Evolutionary conservation across 2,329 filamentous ascomycete species (phyloP), one percentile per base, ranked within the genome.

Genomic region (Aspergillus candidus): DNA sequence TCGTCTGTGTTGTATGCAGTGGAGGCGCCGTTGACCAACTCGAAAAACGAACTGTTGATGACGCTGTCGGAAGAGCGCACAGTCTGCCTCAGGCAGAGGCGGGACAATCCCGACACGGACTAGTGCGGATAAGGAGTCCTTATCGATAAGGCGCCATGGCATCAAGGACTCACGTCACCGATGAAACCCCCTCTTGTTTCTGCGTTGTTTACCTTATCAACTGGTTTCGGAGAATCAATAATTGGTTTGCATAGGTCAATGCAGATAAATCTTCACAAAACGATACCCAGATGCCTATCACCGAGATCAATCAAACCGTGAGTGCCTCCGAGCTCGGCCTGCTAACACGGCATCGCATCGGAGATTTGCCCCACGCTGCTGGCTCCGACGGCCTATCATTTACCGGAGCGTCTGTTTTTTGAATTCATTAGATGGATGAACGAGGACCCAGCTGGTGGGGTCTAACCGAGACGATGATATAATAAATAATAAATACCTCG

Each of bases 141-240:
- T 57, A 57, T 58, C 55, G 54, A 58, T 58, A 58, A 56, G 47
- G 37, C 22, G 22, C 22, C 2, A 27, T 27, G 22, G 22, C 22
- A 27, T 27, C 22, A 27, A 27, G 22, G 22, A 27, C 7, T 27
- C 22, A 27, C 22, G 22, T 27, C 22, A 27, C 22, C 8, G 7
- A 27, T 6, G 22, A 27, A 2, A 27, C 10, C 22, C 22, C 6
- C 22, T 27, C 22, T 2, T 27, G 22, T 27, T 7, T 27, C 22
- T 27, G 3, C 22, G 6, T 27, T 3, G 6, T 6, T 27, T 27
- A 27, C 8, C 5, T 10, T 27, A 27, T 27, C 6, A 36, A 18
- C 6, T 7, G 4, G 11, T 12, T 3, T 13, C 12, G 11, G 14
- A 36, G 15, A 4, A 11, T 13, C 8, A 3, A 11, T 10, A 22